Evolutionary conservation across 805 yeast genomes (phyloP), one percentile per base, ranked within the genome.

Genomic region (Saccharomycopsis sp.): DNA sequence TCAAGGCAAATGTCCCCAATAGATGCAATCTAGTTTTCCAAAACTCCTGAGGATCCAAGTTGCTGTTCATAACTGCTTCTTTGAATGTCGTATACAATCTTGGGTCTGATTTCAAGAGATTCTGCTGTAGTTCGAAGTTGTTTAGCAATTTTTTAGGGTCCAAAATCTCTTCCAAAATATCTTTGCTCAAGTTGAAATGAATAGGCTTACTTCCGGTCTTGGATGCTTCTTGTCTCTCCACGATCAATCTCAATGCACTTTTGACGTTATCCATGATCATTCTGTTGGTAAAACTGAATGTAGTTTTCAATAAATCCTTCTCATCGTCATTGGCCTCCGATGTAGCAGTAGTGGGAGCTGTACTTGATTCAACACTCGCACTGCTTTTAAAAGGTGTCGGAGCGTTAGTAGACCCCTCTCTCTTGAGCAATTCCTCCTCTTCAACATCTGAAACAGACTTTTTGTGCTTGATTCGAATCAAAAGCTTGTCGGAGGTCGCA

Each of bases 1-100:
- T 81, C 62, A 94, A 79, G 0, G 97, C 97, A 72, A 81, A 89
- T 0, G 97, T 90, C n/a, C n/a, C 75, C 57, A 94, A 71, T 24
- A 87, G 76, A 64, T 89, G 89, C 9, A 91, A 75, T 62, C 97
- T 74, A 3, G 91, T 85, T 1, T 83, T 77, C 97, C 97, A 91
- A 70, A 91, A 91, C 64, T 91, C 90, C 46, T 80, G 81, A 0
- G 95, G 89, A 2, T 89, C 85, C 51, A 92, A 72, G 16, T 89
- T 87, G 55, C 80, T 79, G 59, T 83, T 79, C 61, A 91, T 89
- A 3, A 94, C 97, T 0, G 97, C 86, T 60, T 89, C 96, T 52
- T 91, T 85, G 68, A 94, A 94, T 1, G 87, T 83, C 58, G 81
- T 79, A 75, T 89, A 82, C 56, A 94, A 74, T 7, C 73, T 73